phyloP scores from a whole-genome alignment of 2,329 filamentous ascomycete genomes.

The Ophiostoma sp. region DNA sequence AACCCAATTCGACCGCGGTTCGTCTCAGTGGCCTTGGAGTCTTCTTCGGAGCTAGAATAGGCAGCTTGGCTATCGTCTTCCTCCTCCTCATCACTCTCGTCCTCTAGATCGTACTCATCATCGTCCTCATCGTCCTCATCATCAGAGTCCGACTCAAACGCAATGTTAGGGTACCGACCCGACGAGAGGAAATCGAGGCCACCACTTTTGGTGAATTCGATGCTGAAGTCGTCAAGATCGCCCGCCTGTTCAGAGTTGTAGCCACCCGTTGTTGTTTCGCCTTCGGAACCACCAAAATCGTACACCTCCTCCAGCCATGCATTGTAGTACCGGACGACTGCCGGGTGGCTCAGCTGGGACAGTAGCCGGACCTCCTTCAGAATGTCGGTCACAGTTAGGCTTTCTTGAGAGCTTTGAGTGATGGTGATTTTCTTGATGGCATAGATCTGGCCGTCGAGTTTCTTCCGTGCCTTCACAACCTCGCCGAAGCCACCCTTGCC shows the following conservation, averaged over 20 bases:
- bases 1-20: slow-evolving; percentile 20
- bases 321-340: slow-evolving; percentile 83
- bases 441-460: slow-evolving; percentile 87
- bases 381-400: slow-evolving; percentile 78
- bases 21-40: slow-evolving; percentile 25
- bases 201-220: slow-evolving; percentile 64
- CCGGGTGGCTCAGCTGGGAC: slow-evolving; percentile 86
- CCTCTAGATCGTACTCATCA: slow-evolving; percentile 34
- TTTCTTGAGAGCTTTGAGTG: slow-evolving; percentile 69
- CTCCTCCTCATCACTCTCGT: slow-evolving; percentile 30
- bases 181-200: slow-evolving; percentile 93
- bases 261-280: slow-evolving; percentile 47
- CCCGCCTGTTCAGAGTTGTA: slow-evolving; percentile 23
- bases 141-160: slow-evolving; percentile 60
- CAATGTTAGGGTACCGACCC: slow-evolving; percentile 67
- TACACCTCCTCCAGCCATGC: slow-evolving; percentile 81
- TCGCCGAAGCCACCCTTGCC: slow-evolving; percentile 95
- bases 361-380: slow-evolving; percentile 80
- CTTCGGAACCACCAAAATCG: slow-evolving; percentile 50
- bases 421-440: slow-evolving; percentile 97
- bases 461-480: slow-evolving; percentile 91
- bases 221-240: slow-evolving; percentile 32
- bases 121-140: slow-evolving; percentile 41
- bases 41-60: slow-evolving; percentile 23
- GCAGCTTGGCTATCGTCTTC: slow-evolving; percentile 15